Evolutionary conservation across 2,329 filamentous ascomycete genomes (phyloP).

Genomic region (Colletotrichum zoysiae): DNA sequence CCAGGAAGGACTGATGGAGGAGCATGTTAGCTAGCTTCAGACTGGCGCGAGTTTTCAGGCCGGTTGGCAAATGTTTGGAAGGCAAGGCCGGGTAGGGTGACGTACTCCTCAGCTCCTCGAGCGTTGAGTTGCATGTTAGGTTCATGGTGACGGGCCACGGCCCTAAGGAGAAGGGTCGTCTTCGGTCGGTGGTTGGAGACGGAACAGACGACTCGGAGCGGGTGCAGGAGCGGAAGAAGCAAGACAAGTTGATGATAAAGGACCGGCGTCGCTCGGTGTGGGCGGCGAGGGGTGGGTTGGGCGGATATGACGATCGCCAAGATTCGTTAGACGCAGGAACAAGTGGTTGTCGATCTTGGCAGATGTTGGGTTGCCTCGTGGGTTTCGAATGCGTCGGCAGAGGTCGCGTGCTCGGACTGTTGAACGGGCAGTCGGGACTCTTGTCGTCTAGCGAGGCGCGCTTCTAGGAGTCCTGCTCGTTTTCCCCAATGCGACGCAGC

Average conservation of each 20-base stretch:
- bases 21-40: slow-evolving; percentile 23
- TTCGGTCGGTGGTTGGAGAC: neutral
- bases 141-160: slow-evolving; percentile 47
- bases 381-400: slow-evolving; percentile 4
- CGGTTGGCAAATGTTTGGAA: no score
- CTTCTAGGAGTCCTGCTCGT: slow-evolving; percentile 5
- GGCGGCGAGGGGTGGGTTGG: slow-evolving; percentile 12
- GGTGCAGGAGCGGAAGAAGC: neutral
- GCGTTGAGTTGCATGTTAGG: slow-evolving; percentile 57
- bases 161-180: slow-evolving; percentile 2
- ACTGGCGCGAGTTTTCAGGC: neutral
- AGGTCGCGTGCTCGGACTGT: slow-evolving; percentile 13
- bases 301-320: slow-evolving; percentile 31
- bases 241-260: neutral
- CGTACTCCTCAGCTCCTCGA: slow-evolving; percentile 59
- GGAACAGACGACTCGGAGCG: slow-evolving; percentile 1
- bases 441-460: neutral
- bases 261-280: slow-evolving; percentile 13
- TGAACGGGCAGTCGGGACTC: neutral
- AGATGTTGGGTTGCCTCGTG: slow-evolving; percentile 32
- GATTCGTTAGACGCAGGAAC: slow-evolving; percentile 37
- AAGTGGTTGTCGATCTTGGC: slow-evolving; percentile 38
- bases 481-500: neutral
- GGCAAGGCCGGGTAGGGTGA: slow-evolving; percentile 15
- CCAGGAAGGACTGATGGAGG: slow-evolving; percentile 55